Conservation (phyloP, 495 filamentous ascomycete genomes). For the Podospora anserina region DNA sequence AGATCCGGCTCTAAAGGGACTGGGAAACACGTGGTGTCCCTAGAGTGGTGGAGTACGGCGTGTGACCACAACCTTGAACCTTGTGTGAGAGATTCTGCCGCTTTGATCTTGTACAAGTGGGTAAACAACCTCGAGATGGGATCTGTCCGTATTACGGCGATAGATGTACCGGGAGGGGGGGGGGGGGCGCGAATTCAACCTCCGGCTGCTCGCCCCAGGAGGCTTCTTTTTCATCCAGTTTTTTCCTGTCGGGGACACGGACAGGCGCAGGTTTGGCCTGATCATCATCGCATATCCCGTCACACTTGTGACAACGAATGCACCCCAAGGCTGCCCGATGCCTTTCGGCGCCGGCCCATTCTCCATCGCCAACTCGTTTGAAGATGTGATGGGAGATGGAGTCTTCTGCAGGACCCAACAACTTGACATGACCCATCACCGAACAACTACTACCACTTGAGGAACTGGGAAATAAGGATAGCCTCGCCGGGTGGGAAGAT, state of each 20-base stretch:
- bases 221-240: not conserved
- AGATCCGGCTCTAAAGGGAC: not conserved
- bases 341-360: conserved; percentile 9
- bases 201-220: not conserved
- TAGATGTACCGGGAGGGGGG: not conserved
- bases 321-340: conserved; percentile 17
- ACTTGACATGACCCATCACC: not conserved
- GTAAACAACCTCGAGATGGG: conserved; percentile 5
- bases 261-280: conserved; percentile 3
- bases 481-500: not conserved
- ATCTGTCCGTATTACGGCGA: not conserved
- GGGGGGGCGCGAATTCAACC: not conserved
- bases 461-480: not conserved
- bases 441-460: not conserved
- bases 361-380: not conserved
- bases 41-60: conserved; percentile 2
- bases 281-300: conserved; percentile 13
- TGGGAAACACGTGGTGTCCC: conserved; percentile 12
- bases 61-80: not conserved
- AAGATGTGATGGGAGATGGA: not conserved
- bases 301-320: conserved; percentile 4
- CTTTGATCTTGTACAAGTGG: conserved; percentile 8
- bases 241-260: not conserved
- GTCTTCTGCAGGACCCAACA: not conserved
- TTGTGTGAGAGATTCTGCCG: conserved; percentile 5